Evolutionary conservation across 176 grass and related monocot species (phyloP).

Genomic region (Pontederia paniculata): DNA sequence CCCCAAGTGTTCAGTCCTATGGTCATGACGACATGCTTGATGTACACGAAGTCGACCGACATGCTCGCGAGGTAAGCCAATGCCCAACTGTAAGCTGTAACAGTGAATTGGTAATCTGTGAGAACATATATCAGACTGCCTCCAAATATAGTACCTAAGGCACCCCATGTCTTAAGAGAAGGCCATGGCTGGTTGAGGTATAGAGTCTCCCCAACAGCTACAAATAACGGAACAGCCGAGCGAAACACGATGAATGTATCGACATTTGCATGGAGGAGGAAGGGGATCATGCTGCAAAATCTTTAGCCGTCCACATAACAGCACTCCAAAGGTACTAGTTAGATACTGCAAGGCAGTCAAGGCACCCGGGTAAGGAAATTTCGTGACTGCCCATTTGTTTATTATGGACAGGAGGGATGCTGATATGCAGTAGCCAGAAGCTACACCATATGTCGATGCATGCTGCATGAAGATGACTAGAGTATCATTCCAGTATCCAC

Average conservation of each 20-base stretch:
- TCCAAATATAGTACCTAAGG: conserved; percentile 4
- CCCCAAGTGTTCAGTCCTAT: conserved; percentile 13
- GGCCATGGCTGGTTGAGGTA: conserved; percentile 14
- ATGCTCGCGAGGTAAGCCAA: conserved; percentile 3
- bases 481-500: too few relatives aligned
- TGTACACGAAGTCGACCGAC: conserved; percentile 11
- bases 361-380: conserved; percentile 13
- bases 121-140: conserved; percentile 10
- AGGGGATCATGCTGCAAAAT: conserved; percentile 1
- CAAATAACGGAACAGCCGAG: conserved; percentile 3
- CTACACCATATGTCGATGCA: conserved; percentile 6
- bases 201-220: conserved; percentile 8
- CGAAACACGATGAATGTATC: too few relatives aligned
- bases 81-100: conserved; percentile 6
- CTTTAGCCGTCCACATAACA: background rate
- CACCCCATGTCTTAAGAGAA: background rate
- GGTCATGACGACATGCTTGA: too few relatives aligned
- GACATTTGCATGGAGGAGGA: conserved; percentile 13
- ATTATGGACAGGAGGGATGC: conserved; percentile 12
- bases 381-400: too few relatives aligned
- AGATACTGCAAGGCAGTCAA: conserved; percentile 14
- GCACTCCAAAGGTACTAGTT: conserved; percentile 5
- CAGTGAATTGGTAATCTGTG: conserved; percentile 12
- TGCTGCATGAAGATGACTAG: too few relatives aligned
- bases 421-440: conserved; percentile 7